Base-by-base conservation (phyloP, 2,329 filamentous ascomycete genomes). In the Amphichorda felina region DNA sequence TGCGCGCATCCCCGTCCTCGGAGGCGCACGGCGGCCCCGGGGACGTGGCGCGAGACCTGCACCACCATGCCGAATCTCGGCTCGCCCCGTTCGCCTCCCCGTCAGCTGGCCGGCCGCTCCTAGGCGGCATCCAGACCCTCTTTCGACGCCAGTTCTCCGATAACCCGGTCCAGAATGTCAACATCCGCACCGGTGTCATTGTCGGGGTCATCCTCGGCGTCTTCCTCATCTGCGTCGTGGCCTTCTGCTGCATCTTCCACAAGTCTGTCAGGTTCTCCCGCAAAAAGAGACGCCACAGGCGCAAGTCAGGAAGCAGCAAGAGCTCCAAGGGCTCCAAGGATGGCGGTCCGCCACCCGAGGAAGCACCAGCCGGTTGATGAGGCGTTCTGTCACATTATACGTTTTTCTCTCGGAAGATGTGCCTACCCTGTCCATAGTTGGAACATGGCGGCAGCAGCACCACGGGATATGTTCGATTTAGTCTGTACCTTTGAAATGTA, bases 131-230 rank as follows among this genome's bases (percentile, higher is more conserved):
- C 3, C 35, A 33, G 9, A 9, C 2, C 25, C 19, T 35, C 29
- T 25, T 29, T 11, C 15, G 24, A 17, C 39, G 46, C 10, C 41
- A 46, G 15, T 44, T 44, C 39, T 45, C 44, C 25, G 33, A 41
- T 36, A 38, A 45, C 38, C 36, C 45, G 2, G 37, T 45, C 31
- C 45, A 55, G 13, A 54, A 58, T 27, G 55, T 53, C 24, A 60
- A 64, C 43, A 50, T 54, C 35, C 60, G 56, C 24, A 66, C 64
- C 37, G 63, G 62, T 36, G 49, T 64, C 39, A 53, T 61, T 4
- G 55, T 67, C 30, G 63, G 57, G 38, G 47, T 67, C 28, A 47
- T 60, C 4, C 47, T 66, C 15, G 53, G 54, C 18, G 44, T 55
- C 15, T 66, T 66, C 38, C 36, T 68, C 37, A 45, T 54, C 13